Evolutionary conservation across 106 monocot genomes (phyloP), one percentile per base, ranked within the genome.

Genomic region (Dendrobium chrysotoxum): DNA sequence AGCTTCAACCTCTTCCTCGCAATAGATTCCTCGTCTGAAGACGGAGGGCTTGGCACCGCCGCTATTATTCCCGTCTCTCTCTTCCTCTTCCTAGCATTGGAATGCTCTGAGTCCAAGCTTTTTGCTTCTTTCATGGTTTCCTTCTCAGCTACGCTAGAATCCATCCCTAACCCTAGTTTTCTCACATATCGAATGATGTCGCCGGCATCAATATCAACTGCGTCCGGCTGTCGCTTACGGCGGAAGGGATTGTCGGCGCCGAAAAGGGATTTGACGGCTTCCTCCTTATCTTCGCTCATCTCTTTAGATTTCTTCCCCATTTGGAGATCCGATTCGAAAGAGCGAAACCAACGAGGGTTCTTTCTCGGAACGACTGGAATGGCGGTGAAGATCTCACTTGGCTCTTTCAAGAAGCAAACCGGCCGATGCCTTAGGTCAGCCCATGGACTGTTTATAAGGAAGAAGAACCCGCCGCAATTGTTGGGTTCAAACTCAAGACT

Each of bases 161-260:
- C 68, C 2, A 40, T 25, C 71, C 67, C 80, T 67, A 80, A 76
- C 54, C 65, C 78, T 61, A 25, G 39, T 75, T 67, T 66, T 67
- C 55, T 7, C 72, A 70, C 44, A 40, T 70, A n/a, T 2, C 11
- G 31, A 21, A 75, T 44, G 38, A 9, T 73, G 7, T 30, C 38
- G 23, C 66, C 11, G 77, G 67, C 31, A 31, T 57, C 2, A 21
- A 28, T n/a, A 31, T 12, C 70, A 58, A 76, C 70, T 53, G 81
- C 35, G 38, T 39, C 54, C 75, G 81, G 75, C 12, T 88, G 76
- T 80, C 84, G 83, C 53, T 94, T 89, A 42, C 98, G 92, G 61
- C 98, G 94, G 86, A 95, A 98, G 26, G 98, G 98, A 77, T 98
- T 98, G 84, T 88, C 89, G 57, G 77, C 81, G 83, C 89, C 42